These are phyloP conservation scores for Suillus tomentosus DNA, from an alignment of 768 basidiomycete species.

Conservation along the genomic window DNA sequence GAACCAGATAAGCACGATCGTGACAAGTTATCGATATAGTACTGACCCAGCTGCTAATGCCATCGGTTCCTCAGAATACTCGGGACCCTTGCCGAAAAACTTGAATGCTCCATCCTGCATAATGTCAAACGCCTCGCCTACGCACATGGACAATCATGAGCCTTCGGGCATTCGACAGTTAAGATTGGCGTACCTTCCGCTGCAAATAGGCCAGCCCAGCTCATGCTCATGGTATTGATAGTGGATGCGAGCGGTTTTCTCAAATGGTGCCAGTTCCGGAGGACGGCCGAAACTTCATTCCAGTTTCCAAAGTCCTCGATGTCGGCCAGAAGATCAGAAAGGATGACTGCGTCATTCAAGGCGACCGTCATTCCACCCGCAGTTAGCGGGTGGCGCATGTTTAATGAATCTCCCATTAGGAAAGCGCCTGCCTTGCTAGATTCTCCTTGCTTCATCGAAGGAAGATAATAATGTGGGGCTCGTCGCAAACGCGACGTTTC, in stretches of 20 bases:
- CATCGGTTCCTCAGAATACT: background rate
- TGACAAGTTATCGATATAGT: no score
- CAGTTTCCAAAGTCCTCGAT: slow-evolving; percentile 45
- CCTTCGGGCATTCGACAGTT: background rate
- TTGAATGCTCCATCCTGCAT: background rate
- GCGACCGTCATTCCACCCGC: slow-evolving; percentile 97
- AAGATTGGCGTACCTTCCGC: slow-evolving; percentile 68
- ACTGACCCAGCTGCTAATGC: background rate
- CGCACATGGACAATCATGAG: background rate
- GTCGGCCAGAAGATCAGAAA: slow-evolving; percentile 57
- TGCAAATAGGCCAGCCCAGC: slow-evolving; percentile 86
- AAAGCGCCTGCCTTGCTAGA: slow-evolving; percentile 61
- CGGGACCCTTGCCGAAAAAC: background rate
- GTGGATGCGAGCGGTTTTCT: slow-evolving; percentile 80
- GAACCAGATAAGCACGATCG: background rate
- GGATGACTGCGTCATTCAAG: slow-evolving; percentile 73
- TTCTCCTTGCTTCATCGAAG: slow-evolving; percentile 63
- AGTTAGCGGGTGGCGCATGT: slow-evolving; percentile 94
- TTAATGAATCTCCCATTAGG: slow-evolving; percentile 89
- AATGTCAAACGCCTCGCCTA: background rate
- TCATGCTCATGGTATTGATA: slow-evolving; percentile 86
- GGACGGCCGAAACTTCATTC: slow-evolving; percentile 43
- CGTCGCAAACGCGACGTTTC: slow-evolving; percentile 72
- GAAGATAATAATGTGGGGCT: slow-evolving; percentile 92
- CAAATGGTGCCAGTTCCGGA: slow-evolving; percentile 76